A percentile compares a stretch with the other conserved stretches of the same genome.
These are phyloP conservation scores for Penicillium simplicissimum DNA, from an alignment of 495 filamentous ascomycete species.

Conservation along the genomic window DNA sequence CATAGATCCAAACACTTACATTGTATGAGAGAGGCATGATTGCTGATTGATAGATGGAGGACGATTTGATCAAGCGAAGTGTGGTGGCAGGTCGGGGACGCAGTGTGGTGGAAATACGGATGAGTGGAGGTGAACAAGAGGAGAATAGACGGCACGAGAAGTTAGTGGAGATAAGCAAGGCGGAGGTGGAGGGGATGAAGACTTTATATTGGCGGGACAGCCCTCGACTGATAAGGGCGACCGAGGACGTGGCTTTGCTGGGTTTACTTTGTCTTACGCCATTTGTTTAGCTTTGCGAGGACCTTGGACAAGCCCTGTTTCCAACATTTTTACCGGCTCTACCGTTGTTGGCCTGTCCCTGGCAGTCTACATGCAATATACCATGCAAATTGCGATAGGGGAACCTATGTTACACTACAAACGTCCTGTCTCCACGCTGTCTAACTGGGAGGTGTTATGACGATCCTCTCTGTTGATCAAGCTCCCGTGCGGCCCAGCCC, in stretches of 20 bases:
- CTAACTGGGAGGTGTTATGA: conserved; percentile 16
- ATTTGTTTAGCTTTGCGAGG: conserved; percentile 12
- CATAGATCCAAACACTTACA: conserved; percentile 43
- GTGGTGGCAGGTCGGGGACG: neutral
- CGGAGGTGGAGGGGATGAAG: conserved; percentile 12
- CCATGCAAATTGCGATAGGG: neutral
- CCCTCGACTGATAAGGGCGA: conserved; percentile 20
- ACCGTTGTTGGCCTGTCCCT: neutral
- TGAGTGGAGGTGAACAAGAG: neutral
- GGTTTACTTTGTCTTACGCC: conserved; percentile 17
- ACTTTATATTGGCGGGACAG: conserved; percentile 18
- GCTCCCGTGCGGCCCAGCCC: neutral
- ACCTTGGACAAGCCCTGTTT: conserved; percentile 10
- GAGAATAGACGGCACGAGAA: neutral
- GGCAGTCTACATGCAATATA: neutral
- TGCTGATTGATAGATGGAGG: conserved; percentile 3
- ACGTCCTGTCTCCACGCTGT: conserved; percentile 5
- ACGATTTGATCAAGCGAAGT: neutral
- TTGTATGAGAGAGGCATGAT: conserved; percentile 70
- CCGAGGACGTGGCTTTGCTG: conserved; percentile 6
- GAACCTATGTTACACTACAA: conserved; percentile 10
- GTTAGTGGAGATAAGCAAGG: conserved; percentile 8
- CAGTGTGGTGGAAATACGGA: neutral
- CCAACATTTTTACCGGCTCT: conserved; percentile 6
- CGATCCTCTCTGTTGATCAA: conserved; percentile 1